A percentile compares a stretch with the other conserved stretches of the same genome.
These are phyloP conservation scores for Cutaneotrichosporon mucoides DNA, from an alignment of 1,284 basidiomycete genomes.

Conservation along the genomic window DNA sequence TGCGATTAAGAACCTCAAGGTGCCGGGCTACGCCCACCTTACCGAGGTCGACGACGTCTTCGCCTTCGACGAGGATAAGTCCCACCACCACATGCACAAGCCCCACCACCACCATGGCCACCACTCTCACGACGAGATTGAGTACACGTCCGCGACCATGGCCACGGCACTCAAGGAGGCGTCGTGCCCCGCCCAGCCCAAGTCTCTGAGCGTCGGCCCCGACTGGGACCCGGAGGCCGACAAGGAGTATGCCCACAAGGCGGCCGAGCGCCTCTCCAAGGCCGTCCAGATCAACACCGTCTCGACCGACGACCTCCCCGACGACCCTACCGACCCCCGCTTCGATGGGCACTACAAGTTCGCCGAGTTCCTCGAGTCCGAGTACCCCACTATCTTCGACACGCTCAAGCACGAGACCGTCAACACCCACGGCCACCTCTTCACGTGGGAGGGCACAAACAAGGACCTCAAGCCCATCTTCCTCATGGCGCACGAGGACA, in stretches of 20 bases:
- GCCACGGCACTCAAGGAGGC: constrained; percentile 4
- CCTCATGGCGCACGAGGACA: constrained; percentile 53
- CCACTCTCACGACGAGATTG: background rate
- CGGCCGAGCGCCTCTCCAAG: constrained; percentile 38
- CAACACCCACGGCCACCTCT: constrained; percentile 50
- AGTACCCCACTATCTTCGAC: constrained; percentile 45
- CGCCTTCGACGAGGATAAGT: too few relatives aligned
- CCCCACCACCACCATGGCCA: too few relatives aligned
- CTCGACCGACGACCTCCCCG: constrained; percentile 47
- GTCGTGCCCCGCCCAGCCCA: constrained; percentile 38
- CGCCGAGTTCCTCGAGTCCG: constrained; percentile 44
- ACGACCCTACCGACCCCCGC: constrained; percentile 37
- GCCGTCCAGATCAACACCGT: constrained; percentile 49
- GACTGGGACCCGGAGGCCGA: constrained; percentile 40
- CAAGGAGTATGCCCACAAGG: constrained; percentile 33
- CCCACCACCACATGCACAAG: too few relatives aligned
- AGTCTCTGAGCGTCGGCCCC: constrained; percentile 28
- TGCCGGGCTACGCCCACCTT: background rate
- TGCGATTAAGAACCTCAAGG: background rate
- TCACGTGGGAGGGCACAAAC: constrained; percentile 51
- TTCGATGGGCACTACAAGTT: constrained; percentile 47
- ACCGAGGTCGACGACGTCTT: background rate
- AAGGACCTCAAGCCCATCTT: constrained; percentile 48
- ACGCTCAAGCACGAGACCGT: constrained; percentile 47
- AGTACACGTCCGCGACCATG: background rate